Base-by-base conservation (phyloP, 225 moss, liverwort and hornwort species). In the Anthoceros angustus region DNA sequence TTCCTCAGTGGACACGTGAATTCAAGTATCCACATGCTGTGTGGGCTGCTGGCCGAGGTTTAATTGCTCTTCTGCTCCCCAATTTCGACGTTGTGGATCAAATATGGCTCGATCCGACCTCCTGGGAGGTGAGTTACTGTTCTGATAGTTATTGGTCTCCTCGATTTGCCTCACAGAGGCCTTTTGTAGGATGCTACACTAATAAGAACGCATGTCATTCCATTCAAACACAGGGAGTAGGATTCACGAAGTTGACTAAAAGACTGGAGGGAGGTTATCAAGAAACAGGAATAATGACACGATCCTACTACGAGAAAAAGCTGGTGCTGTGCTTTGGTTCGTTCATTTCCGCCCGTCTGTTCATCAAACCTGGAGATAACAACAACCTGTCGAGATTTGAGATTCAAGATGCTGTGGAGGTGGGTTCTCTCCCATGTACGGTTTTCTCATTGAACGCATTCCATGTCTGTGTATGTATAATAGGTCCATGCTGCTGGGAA, bases 11-110 rank as follows among this genome's bases (percentile, higher is more conserved):
- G 98, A 84, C 89, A 63, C 83, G 87, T 68, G 84, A 98, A 69
- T 92, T 81, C 72, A 98, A 98, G 80, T 89, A 83, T 67, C 92
- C 98, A 11, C 98, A 98, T 39, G 98, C 98, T 23, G 81, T 98
- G 16, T 98, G 98, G 98, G 98, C 88, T n/a, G 89, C 82, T 67
- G 98, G 98, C 14, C 88, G 91, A 65, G 86, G 82, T 25, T 76
- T 92, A 71, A 70, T 86, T 43, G 83, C 85, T 4, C 82, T 78
- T 41, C 84, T 98, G 40, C 88, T 98, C 69, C 98, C 98, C 20
- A 72, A 81, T 67, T 81, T 75, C 50, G 81, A 75, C 67, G 8
- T 12, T 25, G 70, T 81, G 42, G 81, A 81, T 46, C 62, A 67
- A 42, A 71, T 75, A 38, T 81, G 78, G 81, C 72, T 81, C 18